Evolutionary conservation across 805 yeast species (phyloP).

Genomic region (Yarrowia keelungensis): DNA sequence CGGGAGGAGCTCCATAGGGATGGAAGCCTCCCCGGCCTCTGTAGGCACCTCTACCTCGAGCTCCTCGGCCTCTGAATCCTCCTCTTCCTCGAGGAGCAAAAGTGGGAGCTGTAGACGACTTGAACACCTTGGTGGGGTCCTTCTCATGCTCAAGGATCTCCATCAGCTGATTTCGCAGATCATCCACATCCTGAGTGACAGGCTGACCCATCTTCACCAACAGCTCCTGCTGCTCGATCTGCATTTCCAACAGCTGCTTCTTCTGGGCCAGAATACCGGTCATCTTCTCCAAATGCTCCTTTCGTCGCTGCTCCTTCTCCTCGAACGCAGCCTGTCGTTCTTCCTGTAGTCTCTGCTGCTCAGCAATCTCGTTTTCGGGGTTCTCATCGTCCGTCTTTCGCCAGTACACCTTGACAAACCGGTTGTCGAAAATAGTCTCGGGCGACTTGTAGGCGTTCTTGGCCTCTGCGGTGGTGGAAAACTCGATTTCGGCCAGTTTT

Average conservation of each 20-base stretch:
- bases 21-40: slow-evolving; percentile 26
- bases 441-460: slow-evolving; percentile 55
- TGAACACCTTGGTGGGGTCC: slow-evolving; percentile 33
- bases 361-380: slow-evolving; percentile 52
- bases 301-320: slow-evolving; percentile 51
- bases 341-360: slow-evolving; percentile 51
- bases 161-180: slow-evolving; percentile 48
- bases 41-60: slow-evolving; percentile 18
- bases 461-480: slow-evolving; percentile 52
- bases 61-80: slow-evolving; percentile 17
- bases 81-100: slow-evolving; percentile 25
- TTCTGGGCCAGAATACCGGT: slow-evolving; percentile 50
- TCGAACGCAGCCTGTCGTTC: slow-evolving; percentile 55
- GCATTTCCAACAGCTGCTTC: slow-evolving; percentile 50
- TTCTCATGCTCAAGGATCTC: slow-evolving; percentile 43
- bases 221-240: slow-evolving; percentile 46
- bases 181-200: slow-evolving; percentile 42
- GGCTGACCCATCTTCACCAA: slow-evolving; percentile 43
- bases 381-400: slow-evolving; percentile 44
- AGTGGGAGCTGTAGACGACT: background rate
- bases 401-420: slow-evolving; percentile 59
- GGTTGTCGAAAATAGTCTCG: slow-evolving; percentile 56
- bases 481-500: slow-evolving; percentile 54
- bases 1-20: slow-evolving; percentile 42
- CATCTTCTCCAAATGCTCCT: slow-evolving; percentile 49